Evolutionary conservation across 2,329 filamentous ascomycete species (phyloP), one percentile per base, ranked within the genome.

Genomic region (Epichloe brachyelytri): DNA sequence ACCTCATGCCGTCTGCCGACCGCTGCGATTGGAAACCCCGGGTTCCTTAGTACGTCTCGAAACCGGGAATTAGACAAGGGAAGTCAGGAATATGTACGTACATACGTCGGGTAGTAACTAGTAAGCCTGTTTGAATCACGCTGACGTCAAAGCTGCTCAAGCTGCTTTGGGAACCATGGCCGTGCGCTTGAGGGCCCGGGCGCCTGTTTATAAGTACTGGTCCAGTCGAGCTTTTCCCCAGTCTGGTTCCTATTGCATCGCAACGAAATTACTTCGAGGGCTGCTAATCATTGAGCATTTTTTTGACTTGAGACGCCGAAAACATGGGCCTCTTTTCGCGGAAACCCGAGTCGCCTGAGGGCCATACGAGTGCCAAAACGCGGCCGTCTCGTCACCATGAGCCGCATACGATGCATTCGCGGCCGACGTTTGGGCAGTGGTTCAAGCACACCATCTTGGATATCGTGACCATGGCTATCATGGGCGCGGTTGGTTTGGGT

Each of bases 401-500:
- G 40, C 56, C 63, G 0, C 70, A 70, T 51, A 62, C 68, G 50
- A 77, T 79, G 72, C 68, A 69, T 2, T 67, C 62, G 2, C 69
- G 75, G 11, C 82, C 82, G 2, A 75, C 69, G 2, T 84, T 87
- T 56, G 81, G 83, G 3, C 80, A 84, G 61, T 87, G 83, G 83
- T 63, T 86, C 56, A 85, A 82, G 63, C 71, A 72, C 8, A 83
- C 80, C 4, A 82, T 78, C 73, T 66, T 85, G 12, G 84, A 87
- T 59, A 75, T 87, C 49, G 48, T 84, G 19, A 85, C 82, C 34
- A 86, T 87, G 81, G 68, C 71, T 8, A 63, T 69, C 22, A 78
- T 87, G 74, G 83, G 84, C 10, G 78, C 75, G 12, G 67, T 86
- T 46, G 83, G 82, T 15, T 72, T 87, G 0, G 83, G 82, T 52